Evolutionary conservation across 1,139 yeast species (phyloP), one percentile per base, ranked within the genome.

Genomic region (Yamadazyma triangularis): DNA sequence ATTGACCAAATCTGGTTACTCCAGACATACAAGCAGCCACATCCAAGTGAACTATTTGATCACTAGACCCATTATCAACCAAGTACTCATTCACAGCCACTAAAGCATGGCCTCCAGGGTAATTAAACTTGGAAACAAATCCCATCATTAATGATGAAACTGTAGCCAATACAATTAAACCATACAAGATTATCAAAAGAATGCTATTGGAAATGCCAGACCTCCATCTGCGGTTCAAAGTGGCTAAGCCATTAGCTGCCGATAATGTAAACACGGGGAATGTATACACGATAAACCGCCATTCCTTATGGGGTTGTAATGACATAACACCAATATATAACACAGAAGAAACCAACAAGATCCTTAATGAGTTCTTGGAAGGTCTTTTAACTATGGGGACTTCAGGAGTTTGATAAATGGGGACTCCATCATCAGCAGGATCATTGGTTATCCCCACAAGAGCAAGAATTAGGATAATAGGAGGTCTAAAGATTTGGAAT

Each of bases 1-100:
- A 45, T 48, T 85, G 80, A 2, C 81, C 81, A 55, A 89, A 89
- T 34, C 77, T 64, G 4, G 88, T 74, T 5, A 80, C 81, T 6
- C 98, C 98, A 1, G 89, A 76, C 94, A 87, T 87, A 50, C 95
- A 85, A 2, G 93, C 71, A 0, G 85, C 77, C 2, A 80, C 80
- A 47, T 85, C 95, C 60, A 87, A 58, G 51, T 88, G 95, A 4
- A 87, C 76, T 0, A 64, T 45, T 6, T 45, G 31, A 3, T 32
- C 21, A 9, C 32, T 27, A 23, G 41, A 21, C n/a, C n/a, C n/a
- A n/a, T n/a, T n/a, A n/a, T n/a, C n/a, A n/a, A n/a, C n/a, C 6
- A 19, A 7, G 4, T 25, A 13, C 4, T 45, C 36, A 47, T 86
- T 84, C 36, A 83, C 69, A 24, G 50, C 52, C 9, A 52, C 39